Percentiles rank a stretch among this genome's conserved stretches.
phyloP scores from a whole-genome alignment of 2,329 filamentous ascomycete species.

The Pyricularia sp. region DNA sequence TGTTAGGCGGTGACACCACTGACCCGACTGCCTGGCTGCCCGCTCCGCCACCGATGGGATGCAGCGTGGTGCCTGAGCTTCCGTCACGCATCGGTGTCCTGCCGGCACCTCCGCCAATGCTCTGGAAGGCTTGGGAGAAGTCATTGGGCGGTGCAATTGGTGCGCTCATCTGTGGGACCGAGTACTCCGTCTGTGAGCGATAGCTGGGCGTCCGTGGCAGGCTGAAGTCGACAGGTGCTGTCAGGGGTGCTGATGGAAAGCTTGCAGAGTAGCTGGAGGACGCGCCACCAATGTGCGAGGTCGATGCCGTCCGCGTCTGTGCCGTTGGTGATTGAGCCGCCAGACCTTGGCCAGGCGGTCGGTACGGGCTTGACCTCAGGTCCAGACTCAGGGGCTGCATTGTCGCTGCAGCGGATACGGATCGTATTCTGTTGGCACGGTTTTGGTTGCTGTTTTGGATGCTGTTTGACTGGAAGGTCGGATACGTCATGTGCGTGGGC shows the following conservation, averaged over 20 bases:
- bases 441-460: slow-evolving; percentile 33
- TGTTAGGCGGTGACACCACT: neutral
- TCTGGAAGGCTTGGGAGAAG: slow-evolving; percentile 39
- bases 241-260: slow-evolving; percentile 44
- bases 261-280: slow-evolving; percentile 37
- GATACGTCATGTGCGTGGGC: slow-evolving; percentile 40
- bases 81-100: slow-evolving; percentile 36
- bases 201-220: slow-evolving; percentile 32
- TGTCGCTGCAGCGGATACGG: slow-evolving; percentile 28
- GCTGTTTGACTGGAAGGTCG: slow-evolving; percentile 28
- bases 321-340: slow-evolving; percentile 21
- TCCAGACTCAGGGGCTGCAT: slow-evolving; percentile 36
- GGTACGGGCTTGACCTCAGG: slow-evolving; percentile 31
- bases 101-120: slow-evolving; percentile 20
- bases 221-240: slow-evolving; percentile 43
- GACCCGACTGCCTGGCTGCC: neutral
- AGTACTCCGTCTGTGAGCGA: slow-evolving; percentile 32
- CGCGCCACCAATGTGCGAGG: slow-evolving; percentile 14
- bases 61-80: neutral
- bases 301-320: slow-evolving; percentile 27
- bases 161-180: slow-evolving; percentile 44
- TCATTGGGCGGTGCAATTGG: slow-evolving; percentile 43
- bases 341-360: slow-evolving; percentile 21
- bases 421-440: slow-evolving; percentile 34
- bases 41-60: neutral